phyloP scores from a whole-genome alignment of 768 basidiomycete genomes.

The Termitomyces sp. region DNA sequence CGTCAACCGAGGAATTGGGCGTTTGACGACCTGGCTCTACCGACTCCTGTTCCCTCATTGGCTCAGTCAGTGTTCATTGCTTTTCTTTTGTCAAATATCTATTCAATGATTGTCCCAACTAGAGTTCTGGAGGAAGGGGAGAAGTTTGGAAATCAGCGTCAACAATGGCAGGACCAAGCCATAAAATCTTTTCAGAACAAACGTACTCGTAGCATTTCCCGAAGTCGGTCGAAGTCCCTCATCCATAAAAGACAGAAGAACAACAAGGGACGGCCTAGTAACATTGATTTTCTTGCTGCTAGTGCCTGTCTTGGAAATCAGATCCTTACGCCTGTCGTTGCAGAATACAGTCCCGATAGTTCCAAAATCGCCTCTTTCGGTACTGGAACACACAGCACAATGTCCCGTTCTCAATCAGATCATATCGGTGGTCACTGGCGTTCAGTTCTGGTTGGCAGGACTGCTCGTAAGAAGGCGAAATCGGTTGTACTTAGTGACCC shows the following conservation, averaged over 20 bases:
- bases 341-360: constrained; percentile 15
- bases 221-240: constrained; percentile 56
- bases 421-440: constrained; percentile 34
- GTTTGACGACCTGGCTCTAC: constrained; percentile 50
- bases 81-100: background rate
- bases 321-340: constrained; percentile 38
- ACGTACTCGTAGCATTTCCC: constrained; percentile 54
- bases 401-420: constrained; percentile 30
- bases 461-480: constrained; percentile 35
- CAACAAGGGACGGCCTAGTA: constrained; percentile 22
- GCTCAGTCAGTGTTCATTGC: constrained; percentile 28
- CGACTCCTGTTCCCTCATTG: constrained; percentile 56
- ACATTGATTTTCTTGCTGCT: constrained; percentile 59
- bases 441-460: constrained; percentile 37
- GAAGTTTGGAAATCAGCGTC: constrained; percentile 55
- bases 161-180: constrained; percentile 62
- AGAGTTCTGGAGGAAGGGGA: constrained; percentile 68
- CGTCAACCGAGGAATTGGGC: constrained; percentile 55
- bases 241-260: constrained; percentile 28
- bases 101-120: constrained; percentile 2
- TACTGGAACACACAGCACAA: constrained; percentile 9
- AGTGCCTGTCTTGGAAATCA: constrained; percentile 65
- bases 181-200: constrained; percentile 59
- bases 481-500: constrained; percentile 22
- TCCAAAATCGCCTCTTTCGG: constrained; percentile 11